Conservation (phyloP, 2,329 filamentous ascomycete species). For the Aaosphaeria pasadenensis region DNA sequence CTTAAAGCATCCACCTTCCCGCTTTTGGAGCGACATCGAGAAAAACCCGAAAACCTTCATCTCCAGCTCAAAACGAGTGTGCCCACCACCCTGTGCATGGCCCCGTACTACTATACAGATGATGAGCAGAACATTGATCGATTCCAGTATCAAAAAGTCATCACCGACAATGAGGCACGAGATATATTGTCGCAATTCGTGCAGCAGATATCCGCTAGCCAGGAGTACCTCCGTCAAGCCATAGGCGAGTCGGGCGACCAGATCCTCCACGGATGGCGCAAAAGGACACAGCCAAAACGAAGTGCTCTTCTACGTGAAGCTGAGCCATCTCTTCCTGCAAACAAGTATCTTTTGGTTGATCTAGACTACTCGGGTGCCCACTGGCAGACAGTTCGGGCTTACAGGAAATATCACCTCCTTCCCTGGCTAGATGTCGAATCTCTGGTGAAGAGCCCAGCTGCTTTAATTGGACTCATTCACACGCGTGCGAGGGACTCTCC, state of each 20-base stretch:
- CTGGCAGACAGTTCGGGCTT: conserved; percentile 1
- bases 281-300: conserved; percentile 4
- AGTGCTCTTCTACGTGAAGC: neutral
- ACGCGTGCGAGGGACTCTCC: conserved; percentile 1
- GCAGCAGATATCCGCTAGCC: neutral
- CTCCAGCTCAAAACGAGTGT: too few species aligned
- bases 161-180: neutral
- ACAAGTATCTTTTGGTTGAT: conserved; percentile 1
- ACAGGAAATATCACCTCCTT: conserved; percentile 2
- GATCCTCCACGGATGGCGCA: conserved; percentile 8
- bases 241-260: conserved; percentile 2
- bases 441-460: conserved; percentile 1
- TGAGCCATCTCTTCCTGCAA: conserved; percentile 1
- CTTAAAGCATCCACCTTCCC: too few species aligned
- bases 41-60: too few species aligned
- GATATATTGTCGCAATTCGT: neutral
- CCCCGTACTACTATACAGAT: too few species aligned
- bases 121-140: neutral
- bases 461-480: conserved; percentile 4
- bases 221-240: neutral
- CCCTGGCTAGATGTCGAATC: conserved; percentile 4
- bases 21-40: too few species aligned
- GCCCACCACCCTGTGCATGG: too few species aligned
- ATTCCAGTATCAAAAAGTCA: neutral
- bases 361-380: neutral